These are phyloP conservation scores for Gynostemma pentaphyllum DNA, from an alignment of 306 rosid genomes.

Conservation along the genomic window DNA sequence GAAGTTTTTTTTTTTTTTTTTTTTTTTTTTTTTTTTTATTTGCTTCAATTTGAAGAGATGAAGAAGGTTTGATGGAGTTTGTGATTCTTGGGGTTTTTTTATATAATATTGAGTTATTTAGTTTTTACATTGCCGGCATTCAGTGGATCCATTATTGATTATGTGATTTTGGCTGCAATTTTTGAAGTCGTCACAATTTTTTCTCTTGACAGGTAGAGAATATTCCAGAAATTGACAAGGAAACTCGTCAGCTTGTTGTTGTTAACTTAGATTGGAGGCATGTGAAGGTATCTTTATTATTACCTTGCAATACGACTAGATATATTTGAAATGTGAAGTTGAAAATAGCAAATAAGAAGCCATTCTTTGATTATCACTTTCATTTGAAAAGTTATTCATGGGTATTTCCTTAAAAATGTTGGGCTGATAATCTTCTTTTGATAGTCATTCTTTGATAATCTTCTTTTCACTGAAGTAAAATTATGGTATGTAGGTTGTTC, in stretches of 20 bases:
- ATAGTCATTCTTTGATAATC: no score
- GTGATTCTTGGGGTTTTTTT: no score
- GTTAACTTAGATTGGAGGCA: conserved; percentile 88
- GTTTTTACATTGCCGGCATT: not conserved
- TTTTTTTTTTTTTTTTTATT: no score
- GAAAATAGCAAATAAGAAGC: no score
- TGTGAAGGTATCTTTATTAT: conserved; percentile 62
- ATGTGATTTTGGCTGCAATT: not conserved
- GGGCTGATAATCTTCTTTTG: not conserved
- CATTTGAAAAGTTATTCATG: no score
- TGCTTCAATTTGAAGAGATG: no score
- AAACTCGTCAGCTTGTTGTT: conserved; percentile 63
- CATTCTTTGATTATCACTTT: no score
- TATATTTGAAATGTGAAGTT: no score
- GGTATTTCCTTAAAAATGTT: no score
- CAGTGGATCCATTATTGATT: not conserved
- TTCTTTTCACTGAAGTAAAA: not conserved
- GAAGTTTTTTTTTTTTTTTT: no score
- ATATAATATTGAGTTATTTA: not conserved
- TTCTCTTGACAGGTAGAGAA: conserved; percentile 34
- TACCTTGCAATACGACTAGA: no score
- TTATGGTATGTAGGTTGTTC: conserved; percentile 48
- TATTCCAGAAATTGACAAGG: conserved; percentile 44
- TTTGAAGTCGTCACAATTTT: not conserved
- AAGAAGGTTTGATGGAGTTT: no score